Percentiles rank a stretch among this genome's conserved stretches.
These are phyloP conservation scores for Phalaenopsis equestris DNA, from an alignment of 106 monocot species.

Conservation along the genomic window DNA sequence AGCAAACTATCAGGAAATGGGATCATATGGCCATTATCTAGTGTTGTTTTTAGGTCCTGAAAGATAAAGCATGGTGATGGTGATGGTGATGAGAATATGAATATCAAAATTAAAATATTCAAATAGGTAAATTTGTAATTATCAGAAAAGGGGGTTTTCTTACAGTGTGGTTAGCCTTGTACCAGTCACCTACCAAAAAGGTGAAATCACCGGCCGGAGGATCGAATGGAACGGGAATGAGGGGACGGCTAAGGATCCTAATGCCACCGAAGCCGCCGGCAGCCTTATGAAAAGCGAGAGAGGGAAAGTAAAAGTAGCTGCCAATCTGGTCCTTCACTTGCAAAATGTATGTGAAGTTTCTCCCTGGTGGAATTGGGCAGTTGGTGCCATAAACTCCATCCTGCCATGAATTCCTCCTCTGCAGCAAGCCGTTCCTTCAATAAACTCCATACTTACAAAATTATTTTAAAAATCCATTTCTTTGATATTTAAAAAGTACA, in stretches of 20 bases:
- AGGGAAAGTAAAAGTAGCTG: conserved; percentile 57
- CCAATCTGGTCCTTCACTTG: conserved; percentile 60
- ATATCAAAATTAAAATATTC: no score
- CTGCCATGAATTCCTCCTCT: conserved; percentile 49
- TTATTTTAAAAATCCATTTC: no score
- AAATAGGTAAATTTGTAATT: background rate
- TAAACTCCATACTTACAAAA: background rate
- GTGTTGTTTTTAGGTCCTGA: conserved; percentile 27
- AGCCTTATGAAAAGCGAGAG: conserved; percentile 53
- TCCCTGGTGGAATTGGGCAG: conserved; percentile 44
- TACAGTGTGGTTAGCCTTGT: conserved; percentile 50
- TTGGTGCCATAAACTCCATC: conserved; percentile 52
- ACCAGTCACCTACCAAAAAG: conserved; percentile 52
- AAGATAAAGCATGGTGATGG: background rate
- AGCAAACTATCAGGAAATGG: conserved; percentile 49
- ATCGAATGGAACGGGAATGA: conserved; percentile 41
- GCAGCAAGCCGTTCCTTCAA: conserved; percentile 44
- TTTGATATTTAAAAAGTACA: no score
- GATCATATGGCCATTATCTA: conserved; percentile 38
- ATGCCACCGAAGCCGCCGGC: conserved; percentile 49
- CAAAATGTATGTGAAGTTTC: conserved; percentile 35
- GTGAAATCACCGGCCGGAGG: conserved; percentile 41
- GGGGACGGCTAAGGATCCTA: conserved; percentile 29
- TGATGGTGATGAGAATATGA: no score
- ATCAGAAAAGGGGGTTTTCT: background rate